A percentile compares a stretch with the other conserved stretches of the same genome.
phyloP scores from a whole-genome alignment of 345 rosid species.

The Cardamine occulta region DNA sequence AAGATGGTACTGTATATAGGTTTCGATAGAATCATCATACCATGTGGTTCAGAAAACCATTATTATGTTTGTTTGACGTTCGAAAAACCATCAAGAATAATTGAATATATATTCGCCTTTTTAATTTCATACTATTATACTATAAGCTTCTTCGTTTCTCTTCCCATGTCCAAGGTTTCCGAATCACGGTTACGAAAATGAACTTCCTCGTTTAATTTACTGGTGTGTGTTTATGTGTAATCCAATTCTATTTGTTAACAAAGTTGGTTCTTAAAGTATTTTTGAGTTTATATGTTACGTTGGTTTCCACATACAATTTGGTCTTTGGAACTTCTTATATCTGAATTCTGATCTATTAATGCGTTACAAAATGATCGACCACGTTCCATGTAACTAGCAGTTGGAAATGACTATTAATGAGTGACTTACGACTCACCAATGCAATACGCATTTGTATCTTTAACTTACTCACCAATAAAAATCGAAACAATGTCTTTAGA shows the following conservation, averaged over 20 bases:
- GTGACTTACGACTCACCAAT: conserved; percentile 15
- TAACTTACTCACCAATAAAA: not conserved
- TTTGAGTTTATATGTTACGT: not conserved
- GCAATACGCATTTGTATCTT: not conserved
- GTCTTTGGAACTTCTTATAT: not conserved
- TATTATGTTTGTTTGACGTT: conserved; percentile 4
- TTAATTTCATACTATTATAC: not conserved
- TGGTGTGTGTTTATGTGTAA: not conserved
- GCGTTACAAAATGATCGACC: conserved; percentile 17
- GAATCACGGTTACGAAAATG: not conserved
- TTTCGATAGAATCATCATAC: not conserved
- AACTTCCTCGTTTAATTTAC: not conserved
- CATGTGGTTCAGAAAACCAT: conserved; percentile 10
- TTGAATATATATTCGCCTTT: not conserved
- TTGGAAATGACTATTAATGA: conserved; percentile 16
- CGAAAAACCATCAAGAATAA: not conserved
- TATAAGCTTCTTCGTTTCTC: not conserved
- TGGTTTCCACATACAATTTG: conserved; percentile 10
- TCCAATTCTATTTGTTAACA: not conserved
- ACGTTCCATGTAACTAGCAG: not conserved
- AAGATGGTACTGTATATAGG: not conserved
- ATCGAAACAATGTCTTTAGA: not conserved
- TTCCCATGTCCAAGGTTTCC: not conserved
- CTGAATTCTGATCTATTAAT: not conserved
- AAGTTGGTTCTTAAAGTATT: too few relatives aligned